Evolutionary conservation across 1,284 basidiomycete genomes (phyloP).

Genomic region (Gymnopus androsaceus): DNA sequence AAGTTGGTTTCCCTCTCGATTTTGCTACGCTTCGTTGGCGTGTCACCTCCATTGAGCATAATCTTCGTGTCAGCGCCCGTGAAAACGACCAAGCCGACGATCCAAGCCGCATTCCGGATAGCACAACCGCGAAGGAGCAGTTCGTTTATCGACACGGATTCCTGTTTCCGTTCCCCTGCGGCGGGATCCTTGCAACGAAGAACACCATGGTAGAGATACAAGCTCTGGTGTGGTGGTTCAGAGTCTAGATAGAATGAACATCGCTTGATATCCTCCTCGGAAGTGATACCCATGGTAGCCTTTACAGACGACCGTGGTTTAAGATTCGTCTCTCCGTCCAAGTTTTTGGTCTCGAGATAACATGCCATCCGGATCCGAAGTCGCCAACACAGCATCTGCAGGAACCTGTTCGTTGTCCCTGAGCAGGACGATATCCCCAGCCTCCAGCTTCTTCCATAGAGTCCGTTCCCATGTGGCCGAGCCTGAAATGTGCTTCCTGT

Average conservation of each 20-base stretch:
- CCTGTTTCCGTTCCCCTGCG: conserved; percentile 56
- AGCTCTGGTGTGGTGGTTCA: conserved; percentile 91
- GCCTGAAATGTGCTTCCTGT: conserved; percentile 66
- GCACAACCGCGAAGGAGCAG: conserved; percentile 90
- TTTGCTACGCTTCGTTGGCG: conserved; percentile 92
- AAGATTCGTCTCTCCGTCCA: conserved; percentile 97
- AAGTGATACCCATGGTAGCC: conserved; percentile 75
- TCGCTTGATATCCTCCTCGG: conserved; percentile 91
- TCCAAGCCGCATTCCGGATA: conserved; percentile 93
- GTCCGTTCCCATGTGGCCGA: conserved; percentile 92
- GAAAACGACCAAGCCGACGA: conserved; percentile 92
- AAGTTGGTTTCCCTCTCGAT: conserved; percentile 99
- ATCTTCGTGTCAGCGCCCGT: conserved; percentile 98
- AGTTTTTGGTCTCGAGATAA: conserved; percentile 92
- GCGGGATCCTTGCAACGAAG: conserved; percentile 68
- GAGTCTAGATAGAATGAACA: conserved; percentile 87
- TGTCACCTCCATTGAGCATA: conserved; percentile 93
- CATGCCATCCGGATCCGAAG: conserved; percentile 84
- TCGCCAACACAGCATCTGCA: conserved; percentile 90
- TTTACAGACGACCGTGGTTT: conserved; percentile 83
- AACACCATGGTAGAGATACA: conserved; percentile 90
- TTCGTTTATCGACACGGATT: conserved; percentile 88
- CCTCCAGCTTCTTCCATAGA: conserved; percentile 97
- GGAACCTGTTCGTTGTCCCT: conserved; percentile 95
- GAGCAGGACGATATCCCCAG: conserved; percentile 92